A percentile compares a stretch with the other conserved stretches of the same genome.
These are phyloP conservation scores for Eudorina sp. DNA, from an alignment of 139 green algal genomes.

Conservation along the genomic window DNA sequence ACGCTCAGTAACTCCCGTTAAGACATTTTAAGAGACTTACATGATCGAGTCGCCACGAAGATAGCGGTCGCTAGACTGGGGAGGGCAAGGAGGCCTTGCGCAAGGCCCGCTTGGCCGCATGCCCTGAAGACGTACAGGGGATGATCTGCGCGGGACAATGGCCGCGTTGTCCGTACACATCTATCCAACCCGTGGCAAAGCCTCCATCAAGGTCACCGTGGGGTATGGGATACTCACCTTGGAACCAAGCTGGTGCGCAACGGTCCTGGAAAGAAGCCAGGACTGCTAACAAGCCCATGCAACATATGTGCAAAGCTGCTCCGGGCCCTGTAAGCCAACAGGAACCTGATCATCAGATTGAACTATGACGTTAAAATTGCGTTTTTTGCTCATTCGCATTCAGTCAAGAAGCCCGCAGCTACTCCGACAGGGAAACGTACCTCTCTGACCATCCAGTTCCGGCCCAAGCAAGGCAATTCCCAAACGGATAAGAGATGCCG, in stretches of 20 bases:
- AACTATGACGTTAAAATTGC: background rate
- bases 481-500: background rate
- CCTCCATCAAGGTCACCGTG: too few relatives aligned
- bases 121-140: slow-evolving; percentile 17
- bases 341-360: background rate
- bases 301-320: background rate
- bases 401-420: too few relatives aligned
- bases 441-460: background rate
- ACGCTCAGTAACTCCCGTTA: background rate
- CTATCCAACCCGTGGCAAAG: background rate
- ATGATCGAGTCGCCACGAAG: slow-evolving; percentile 1
- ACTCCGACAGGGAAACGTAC: background rate
- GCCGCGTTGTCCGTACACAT: background rate
- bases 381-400: background rate
- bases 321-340: background rate
- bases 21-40: background rate
- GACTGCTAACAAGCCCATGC: background rate
- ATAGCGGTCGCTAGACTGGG: slow-evolving; percentile 30
- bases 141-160: background rate
- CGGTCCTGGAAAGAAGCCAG: background rate
- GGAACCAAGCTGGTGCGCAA: background rate
- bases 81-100: slow-evolving; percentile 37
- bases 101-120: slow-evolving; percentile 29
- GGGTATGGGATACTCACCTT: background rate
- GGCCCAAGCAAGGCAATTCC: background rate